These are phyloP conservation scores for Tolypocladium amazonense DNA, from an alignment of 2,329 filamentous ascomycete genomes.

Conservation along the genomic window DNA sequence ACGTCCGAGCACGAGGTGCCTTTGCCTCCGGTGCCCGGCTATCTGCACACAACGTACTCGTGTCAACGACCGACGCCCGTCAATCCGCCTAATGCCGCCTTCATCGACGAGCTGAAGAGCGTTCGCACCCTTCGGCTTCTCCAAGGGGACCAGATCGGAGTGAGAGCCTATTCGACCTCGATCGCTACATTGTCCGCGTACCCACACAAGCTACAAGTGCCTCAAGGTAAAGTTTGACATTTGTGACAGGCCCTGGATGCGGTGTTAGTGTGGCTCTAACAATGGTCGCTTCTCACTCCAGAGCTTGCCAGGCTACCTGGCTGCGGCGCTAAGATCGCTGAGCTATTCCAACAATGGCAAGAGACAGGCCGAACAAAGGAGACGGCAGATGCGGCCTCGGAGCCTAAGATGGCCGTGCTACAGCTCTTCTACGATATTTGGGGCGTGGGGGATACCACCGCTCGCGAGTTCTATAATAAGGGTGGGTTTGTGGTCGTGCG, in stretches of 20 bases:
- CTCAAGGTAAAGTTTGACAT: conserved; percentile 25
- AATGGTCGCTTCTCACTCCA: conserved; percentile 7
- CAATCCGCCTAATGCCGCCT: conserved; percentile 60
- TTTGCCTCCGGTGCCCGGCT: conserved; percentile 59
- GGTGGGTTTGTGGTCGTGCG: conserved; percentile 15
- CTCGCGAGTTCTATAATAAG: conserved; percentile 68
- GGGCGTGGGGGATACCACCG: conserved; percentile 80
- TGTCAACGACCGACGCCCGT: conserved; percentile 69
- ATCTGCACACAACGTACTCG: conserved; percentile 52
- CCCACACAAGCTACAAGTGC: conserved; percentile 38
- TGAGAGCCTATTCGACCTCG: conserved; percentile 76
- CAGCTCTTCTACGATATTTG: conserved; percentile 73
- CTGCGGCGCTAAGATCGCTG: conserved; percentile 69
- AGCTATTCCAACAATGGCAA: conserved; percentile 67
- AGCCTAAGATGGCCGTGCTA: conserved; percentile 55
- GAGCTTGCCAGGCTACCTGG: conserved; percentile 57
- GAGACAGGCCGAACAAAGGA: conserved; percentile 50
- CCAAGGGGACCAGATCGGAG: conserved; percentile 65
- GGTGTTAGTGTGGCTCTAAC: background rate
- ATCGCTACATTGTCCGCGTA: conserved; percentile 81
- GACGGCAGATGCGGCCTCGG: conserved; percentile 50
- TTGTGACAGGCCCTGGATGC: no score
- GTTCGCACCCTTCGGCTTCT: conserved; percentile 64
- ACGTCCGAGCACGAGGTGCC: conserved; percentile 67
- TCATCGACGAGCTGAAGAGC: conserved; percentile 63